A percentile compares a stretch with the other conserved stretches of the same genome.
Evolutionary conservation across 1,284 basidiomycete species (phyloP).

Genomic region (Paramarasmius palmivorus): DNA sequence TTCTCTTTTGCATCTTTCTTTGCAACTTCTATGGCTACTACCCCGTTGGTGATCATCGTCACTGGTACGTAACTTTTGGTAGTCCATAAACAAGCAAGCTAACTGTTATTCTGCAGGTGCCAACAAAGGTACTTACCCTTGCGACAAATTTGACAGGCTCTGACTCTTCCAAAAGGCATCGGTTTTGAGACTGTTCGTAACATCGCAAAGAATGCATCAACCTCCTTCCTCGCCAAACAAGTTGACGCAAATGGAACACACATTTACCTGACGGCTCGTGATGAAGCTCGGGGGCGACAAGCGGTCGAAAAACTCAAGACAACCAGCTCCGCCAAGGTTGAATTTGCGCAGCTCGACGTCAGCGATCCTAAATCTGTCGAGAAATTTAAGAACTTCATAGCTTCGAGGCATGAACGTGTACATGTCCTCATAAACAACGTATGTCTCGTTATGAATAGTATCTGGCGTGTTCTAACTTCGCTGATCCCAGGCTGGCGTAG

Average conservation of each 20-base stretch:
- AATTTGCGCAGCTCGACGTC: neutral
- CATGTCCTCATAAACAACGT: neutral
- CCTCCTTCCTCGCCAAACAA: neutral
- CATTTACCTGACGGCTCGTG: neutral
- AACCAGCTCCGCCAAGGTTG: neutral
- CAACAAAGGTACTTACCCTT: neutral
- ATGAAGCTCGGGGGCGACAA: neutral
- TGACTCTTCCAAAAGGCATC: neutral
- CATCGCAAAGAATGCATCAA: neutral
- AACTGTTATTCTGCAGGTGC: neutral
- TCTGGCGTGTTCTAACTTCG: neutral
- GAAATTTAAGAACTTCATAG: neutral
- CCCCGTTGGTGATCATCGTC: neutral
- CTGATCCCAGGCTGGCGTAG: neutral
- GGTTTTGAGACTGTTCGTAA: neutral
- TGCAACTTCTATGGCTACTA: neutral
- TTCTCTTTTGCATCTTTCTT: neutral
- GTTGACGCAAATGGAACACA: neutral
- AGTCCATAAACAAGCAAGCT: neutral
- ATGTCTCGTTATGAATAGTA: neutral
- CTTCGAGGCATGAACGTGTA: neutral
- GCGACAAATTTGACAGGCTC: neutral
- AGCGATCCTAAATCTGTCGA: neutral
- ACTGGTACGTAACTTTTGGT: neutral
- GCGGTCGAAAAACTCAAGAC: neutral